Base-by-base conservation (phyloP, 225 moss, liverwort and hornwort species). In the Polytrichum commune region DNA sequence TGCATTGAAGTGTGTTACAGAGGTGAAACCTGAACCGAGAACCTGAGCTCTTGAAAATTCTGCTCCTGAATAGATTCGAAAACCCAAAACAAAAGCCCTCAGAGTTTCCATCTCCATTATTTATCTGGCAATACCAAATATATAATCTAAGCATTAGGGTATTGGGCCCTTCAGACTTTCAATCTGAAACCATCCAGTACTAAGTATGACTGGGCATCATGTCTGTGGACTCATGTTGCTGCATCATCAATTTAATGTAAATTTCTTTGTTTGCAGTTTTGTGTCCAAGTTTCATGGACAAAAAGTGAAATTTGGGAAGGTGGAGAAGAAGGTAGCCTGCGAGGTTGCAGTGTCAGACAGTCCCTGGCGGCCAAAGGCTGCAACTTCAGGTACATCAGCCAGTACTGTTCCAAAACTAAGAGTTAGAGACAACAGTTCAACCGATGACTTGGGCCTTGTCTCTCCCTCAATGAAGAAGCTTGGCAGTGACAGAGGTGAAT, bases 281-380 rank as follows among this genome's bases (percentile, higher is more conserved):
- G 86, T 91, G 46, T 68, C 77, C 13, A 79, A 61, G 35, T 93
- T 80, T 29, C 77, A 77, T 77, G 91, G 89, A 27, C 75, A 72
- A 75, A 81, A 53, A 16, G 29, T 91, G 65, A 78, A 82, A 66
- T 98, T 92, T 76, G 97, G 97, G 32, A 98, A 90, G 85, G 77
- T 88, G 76, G 85, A 91, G 53, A 98, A 87, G 85, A 86, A 82
- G 73, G 29, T 95, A 57, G 75, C 81, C 20, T 91, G 92, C 66
- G 84, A 94, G 63, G 76, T 94, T 72, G 95, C 94, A 26, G 82
- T 76, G 79, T 77, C 84, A 24, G 86, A 86, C 68, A 94, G 94
- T 71, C 85, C 90, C 64, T 88, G 83, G 76, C 89, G 85, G 77
- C 85, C 88, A 33, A 75, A 79, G 53, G 71, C 79, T 56, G 66